Evolutionary conservation across 2,329 filamentous ascomycete species (phyloP), one percentile per base, ranked within the genome.

Genomic region (Fusarium bulbicola): DNA sequence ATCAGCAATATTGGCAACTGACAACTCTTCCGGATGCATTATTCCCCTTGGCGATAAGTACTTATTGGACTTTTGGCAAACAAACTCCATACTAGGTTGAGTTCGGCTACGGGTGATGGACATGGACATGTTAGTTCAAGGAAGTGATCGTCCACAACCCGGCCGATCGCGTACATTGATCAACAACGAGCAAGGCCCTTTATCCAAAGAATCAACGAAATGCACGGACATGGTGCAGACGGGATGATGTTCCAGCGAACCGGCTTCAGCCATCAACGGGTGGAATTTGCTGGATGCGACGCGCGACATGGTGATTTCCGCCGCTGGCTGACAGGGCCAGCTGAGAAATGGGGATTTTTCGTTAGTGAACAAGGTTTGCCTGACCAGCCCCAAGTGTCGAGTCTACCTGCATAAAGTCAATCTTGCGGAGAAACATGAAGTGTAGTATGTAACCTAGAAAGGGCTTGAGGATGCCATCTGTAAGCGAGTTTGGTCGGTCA

Each of bases 31-130:
- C 36, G 53, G 40, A 68, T 43, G 47, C 43, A 52, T 34, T 49
- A 34, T 15, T 43, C 28, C 40, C 59, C 37, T 68, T 30, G 37
- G 37, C 28, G 46, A 40, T 36, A 37, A 37, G 42, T 28, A 34
- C 59, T 50, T 59, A 34, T 47, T 65, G 30, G 24, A 52, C 47
- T 56, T 54, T 40, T 18, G 34, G 26, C 18, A 57, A 59, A 66
- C 47, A 70, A 70, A 60, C 70, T 63, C 49, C 16, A 43, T 46
- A 39, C 66, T 57, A 60, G 40, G 42, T 52, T 72, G 43, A 63
- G 37, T 47, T 73, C 66, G 70, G 61, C 60, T 65, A 53, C 70
- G 70, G 70, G 61, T 73, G 70, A 73, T 73, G 40, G 16, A 34
- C 70, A 49, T 71, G 20, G 47, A 46, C 52, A 50, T 24, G 49